Evolutionary conservation across 208 protist genomes (phyloP).

Genomic region (Willaertia magna): DNA sequence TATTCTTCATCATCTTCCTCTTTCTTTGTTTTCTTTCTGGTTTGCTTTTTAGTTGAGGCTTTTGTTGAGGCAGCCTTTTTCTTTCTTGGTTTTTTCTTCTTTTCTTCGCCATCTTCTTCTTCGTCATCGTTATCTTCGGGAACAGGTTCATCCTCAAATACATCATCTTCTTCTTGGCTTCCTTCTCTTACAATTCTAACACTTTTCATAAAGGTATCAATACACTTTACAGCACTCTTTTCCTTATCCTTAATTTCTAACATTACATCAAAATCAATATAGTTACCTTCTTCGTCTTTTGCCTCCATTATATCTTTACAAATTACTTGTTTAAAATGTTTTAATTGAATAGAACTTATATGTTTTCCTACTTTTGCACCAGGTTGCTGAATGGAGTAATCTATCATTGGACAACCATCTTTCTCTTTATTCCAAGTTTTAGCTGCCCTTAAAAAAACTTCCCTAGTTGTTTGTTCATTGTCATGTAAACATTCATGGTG

Average conservation of each 20-base stretch:
- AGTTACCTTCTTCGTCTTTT: background rate
- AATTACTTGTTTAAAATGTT: background rate
- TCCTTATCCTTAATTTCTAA: slow-evolving; percentile 11
- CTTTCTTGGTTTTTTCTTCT: background rate
- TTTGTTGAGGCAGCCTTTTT: background rate
- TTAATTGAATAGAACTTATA: background rate
- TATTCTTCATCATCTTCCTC: background rate
- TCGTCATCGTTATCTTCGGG: background rate
- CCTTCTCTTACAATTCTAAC: background rate
- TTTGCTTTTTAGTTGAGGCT: background rate
- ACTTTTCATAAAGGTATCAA: background rate
- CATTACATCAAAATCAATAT: background rate
- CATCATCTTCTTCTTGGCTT: background rate
- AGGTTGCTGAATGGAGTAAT: background rate
- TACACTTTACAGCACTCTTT: background rate
- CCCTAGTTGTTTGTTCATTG: background rate
- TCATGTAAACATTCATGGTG: slow-evolving; percentile 7
- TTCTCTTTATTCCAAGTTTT: background rate
- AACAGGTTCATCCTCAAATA: background rate
- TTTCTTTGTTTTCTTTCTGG: background rate
- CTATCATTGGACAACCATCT: background rate
- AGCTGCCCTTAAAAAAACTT: background rate
- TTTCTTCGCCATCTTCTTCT: background rate
- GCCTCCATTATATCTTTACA: background rate
- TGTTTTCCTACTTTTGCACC: background rate